Base-by-base conservation (phyloP, 2,329 filamentous ascomycete species). In the Stylonectria norvegica region DNA sequence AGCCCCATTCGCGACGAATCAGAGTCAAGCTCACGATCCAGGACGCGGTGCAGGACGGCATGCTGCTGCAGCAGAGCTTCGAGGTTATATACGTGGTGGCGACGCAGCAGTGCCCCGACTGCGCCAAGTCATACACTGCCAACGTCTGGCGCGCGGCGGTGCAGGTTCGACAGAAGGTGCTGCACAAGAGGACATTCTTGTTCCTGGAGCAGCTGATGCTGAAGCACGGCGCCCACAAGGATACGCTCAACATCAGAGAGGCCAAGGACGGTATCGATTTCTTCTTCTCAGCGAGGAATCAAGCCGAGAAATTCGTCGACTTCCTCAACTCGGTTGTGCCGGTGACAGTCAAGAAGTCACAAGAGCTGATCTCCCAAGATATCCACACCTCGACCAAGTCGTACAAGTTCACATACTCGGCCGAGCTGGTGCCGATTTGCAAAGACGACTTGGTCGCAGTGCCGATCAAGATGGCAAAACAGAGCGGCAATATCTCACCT, bases 161-260 rank as follows among this genome's bases (percentile, higher is more conserved):
- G 6, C 94, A 98, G 70, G 89, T 98, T 40, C 83, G 93, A 48
- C 93, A 98, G 65, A 96, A 97, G 70, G 93, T 98, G 27, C 81
- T 87, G 5, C 93, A 98, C 71, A 98, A 97, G 79, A 77, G 93
- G 56, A 79, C 76, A 1, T 79, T 79, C 53, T 56, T 79, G 32
- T 76, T 73, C 61, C 81, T 97, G 23, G 93, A 97, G 67, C 91
- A 98, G 72, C 76, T 97, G 41, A 95, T 98, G 55, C 74, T 98
- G 55, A 97, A 96, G 73, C 89, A 97, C 64, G 79, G 80, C 40
- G 93, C 91, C 4, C 90, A 95, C 65, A 79, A 81, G 50, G 90
- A 98, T 54, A 93, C 91, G 1, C 90, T 96, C 67, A 98, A 97
- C 65, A 98, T 98, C 69, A 96, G 94, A 63, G 93, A 98, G 68